Base-by-base conservation (phyloP, 208 protist species). In the Leishmania arabica region DNA sequence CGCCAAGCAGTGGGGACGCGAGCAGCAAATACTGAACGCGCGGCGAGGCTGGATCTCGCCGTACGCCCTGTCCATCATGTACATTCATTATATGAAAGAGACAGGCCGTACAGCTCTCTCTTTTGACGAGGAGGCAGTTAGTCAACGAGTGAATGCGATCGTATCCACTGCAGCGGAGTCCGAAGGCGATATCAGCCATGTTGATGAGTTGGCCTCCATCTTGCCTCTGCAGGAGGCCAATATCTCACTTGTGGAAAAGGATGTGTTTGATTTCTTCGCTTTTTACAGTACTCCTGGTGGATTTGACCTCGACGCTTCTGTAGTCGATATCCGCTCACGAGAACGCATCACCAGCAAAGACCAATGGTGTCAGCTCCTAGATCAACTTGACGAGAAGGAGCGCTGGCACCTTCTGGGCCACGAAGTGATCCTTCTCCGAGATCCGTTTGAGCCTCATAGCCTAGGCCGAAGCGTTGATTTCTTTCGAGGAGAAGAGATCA, bases 391-490 rank as follows among this genome's bases (percentile, higher is more conserved):
- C 54, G 79, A 85, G 3, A 79, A 80, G 45, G 89, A 92, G 19
- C 80, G 85, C 19, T 97, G 94, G 92, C 84, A 95, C 37, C 84
- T 92, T 62, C 76, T 97, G 5, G 94, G 94, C 21, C 92, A 95
- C 74, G 90, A 95, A 70, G 80, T 83, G 1, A 75, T 95, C 2
- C 77, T 95, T 73, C 62, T 97, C 3, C 80, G 92, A 5, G 94
- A 97, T 73, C 94, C 94, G 1, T 97, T 89, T 60, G 94, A 97
- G 62, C 47, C 81, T 37, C 94, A 97, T 53, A 96, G 86, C 75
- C 80, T 97, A 6, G 94, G 91, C 1, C 79, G 92, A 11, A 92
- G 92, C 76, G 92, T 97, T 17, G 92, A 97, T 81, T 97, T 97
- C 81, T 95, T 97, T 66, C 81, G 86, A 15, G 89, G 82, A 2